Evolutionary conservation across 2,329 filamentous ascomycete genomes (phyloP), one percentile per base, ranked within the genome.

Genomic region (Xylaria multiplex): DNA sequence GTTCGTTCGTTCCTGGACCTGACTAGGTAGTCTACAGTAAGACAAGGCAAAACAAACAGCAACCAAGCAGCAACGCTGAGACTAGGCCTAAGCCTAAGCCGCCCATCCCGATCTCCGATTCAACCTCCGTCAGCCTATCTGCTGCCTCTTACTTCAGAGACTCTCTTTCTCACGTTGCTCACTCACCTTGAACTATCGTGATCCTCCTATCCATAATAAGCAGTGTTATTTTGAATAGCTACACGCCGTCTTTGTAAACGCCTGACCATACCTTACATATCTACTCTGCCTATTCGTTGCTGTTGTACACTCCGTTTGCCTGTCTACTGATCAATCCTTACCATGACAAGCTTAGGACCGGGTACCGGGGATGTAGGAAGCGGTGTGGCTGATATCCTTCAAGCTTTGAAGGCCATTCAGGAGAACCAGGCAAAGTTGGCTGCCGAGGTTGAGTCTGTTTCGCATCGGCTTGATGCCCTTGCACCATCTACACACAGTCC

Each of bases 391-490:
- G 72, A 75, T 59, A 69, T 77, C 54, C 71, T 77, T 54, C 66
- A 74, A 57, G 73, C 69, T 37, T 53, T 77, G 52, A 75, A 71
- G 68, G 54, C 58, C 16, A 76, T 77, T 19, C 74, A 76, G 46
- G 73, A 77, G 52, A 70, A 69, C 63, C 75, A 77, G 68, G 66
- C 55, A 49, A 74, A 67, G 63, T 66, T 76, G 56, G 69, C 72
- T 48, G 64, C 71, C 27, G 74, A 75, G 52, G 70, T 76, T 45
- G 71, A 74, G 62, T 70, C 71, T 30, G 66, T 76, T 19, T 74
- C 75, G n/a, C 67, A 71, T 57, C 72, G 74, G 58, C 69, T 77
- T 46, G 75, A 77, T 64, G 54, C 67, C n/a, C 54, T 76, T 60
- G 71, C 72, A 50, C 72, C 74, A 19, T 65, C 71, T 53, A 67